Evolutionary conservation across 495 filamentous ascomycete genomes (phyloP).

Genomic region (Penicillium samsonianum): DNA sequence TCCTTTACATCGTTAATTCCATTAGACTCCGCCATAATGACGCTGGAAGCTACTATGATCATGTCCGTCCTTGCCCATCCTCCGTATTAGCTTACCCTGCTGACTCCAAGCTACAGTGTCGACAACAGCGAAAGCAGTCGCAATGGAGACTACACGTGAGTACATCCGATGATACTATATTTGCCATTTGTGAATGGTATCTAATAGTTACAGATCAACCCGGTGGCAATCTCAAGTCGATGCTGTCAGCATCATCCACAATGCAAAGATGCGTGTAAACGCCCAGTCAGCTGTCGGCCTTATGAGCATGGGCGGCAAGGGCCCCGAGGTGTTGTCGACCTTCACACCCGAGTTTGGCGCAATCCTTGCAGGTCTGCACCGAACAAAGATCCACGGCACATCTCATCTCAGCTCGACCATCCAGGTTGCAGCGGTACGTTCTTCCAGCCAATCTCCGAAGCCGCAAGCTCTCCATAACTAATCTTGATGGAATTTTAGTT

Average conservation of each 20-base stretch:
- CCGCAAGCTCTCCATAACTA: conserved; percentile 10
- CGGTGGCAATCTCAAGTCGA: conserved; percentile 95
- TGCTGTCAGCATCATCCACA: conserved; percentile 92
- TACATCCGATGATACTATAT: background rate
- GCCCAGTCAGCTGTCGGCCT: conserved; percentile 95
- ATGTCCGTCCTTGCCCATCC: conserved; percentile 51
- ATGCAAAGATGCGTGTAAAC: conserved; percentile 88
- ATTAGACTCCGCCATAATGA: conserved; percentile 55
- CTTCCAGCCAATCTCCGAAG: background rate
- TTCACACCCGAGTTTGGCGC: conserved; percentile 94
- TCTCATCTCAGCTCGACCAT: conserved; percentile 89
- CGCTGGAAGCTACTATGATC: conserved; percentile 73
- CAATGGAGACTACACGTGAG: conserved; percentile 85
- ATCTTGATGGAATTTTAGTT: conserved; percentile 53
- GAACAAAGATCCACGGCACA: conserved; percentile 87
- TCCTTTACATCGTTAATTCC: conserved; percentile 10
- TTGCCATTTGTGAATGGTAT: conserved; percentile 5
- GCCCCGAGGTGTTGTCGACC: conserved; percentile 93
- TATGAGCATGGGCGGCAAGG: conserved; percentile 98
- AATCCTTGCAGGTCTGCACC: conserved; percentile 88
- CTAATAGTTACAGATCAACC: conserved; percentile 63
- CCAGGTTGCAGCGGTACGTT: conserved; percentile 86
- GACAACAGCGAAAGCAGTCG: conserved; percentile 98
- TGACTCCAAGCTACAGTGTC: conserved; percentile 56
- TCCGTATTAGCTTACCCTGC: conserved; percentile 24